Base-by-base conservation (phyloP, 2,329 filamentous ascomycete genomes). In the Pyrenochaeta sp. region DNA sequence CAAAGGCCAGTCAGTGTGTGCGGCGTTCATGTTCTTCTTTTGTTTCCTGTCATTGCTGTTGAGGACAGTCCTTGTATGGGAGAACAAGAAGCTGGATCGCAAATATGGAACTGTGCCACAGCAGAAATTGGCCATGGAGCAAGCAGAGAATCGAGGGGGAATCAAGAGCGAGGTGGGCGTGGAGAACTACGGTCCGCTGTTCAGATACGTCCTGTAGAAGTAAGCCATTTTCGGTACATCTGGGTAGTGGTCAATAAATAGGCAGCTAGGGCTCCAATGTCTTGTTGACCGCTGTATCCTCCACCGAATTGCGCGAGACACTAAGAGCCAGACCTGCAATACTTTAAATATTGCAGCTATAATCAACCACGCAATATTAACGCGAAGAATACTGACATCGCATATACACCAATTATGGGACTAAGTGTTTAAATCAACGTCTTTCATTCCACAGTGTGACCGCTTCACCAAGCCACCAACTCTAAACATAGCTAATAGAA, bases 21-120 rank as follows among this genome's bases (percentile, higher is more conserved):
- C 68, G 6, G 69, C 60, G 2, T 71, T 72, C 31, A 65, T 71
- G 62, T 69, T 72, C 34, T 61, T 72, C 36, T 67, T 65, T 23
- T 65, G 64, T 11, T 7, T 70, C 1, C 38, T 73, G 4, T 60
- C 58, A 14, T 32, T 70, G 3, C 28, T 51, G 2, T 30, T 72
- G 41, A 53, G 69, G 22, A 52, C 56, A n/a, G 23, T 72, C 40
- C 47, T 72, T 5, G 58, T 49, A 7, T 67, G 67, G 63, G 69
- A 72, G 56, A 73, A 73, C 39, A 63, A 58, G 44, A 68, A 62
- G 44, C 41, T 72, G 30, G 68, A 73, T 35, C 41, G 36, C 19
- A 41, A 67, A 48, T 66, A 63, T 34, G 68, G 68, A 7, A 66
- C 56, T 1, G 8, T 70, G 14, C 53, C 49, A 29, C 48, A 67